phyloP scores from a whole-genome alignment of 2,329 filamentous ascomycete genomes.

The Sporothrix brunneoviolacea region DNA sequence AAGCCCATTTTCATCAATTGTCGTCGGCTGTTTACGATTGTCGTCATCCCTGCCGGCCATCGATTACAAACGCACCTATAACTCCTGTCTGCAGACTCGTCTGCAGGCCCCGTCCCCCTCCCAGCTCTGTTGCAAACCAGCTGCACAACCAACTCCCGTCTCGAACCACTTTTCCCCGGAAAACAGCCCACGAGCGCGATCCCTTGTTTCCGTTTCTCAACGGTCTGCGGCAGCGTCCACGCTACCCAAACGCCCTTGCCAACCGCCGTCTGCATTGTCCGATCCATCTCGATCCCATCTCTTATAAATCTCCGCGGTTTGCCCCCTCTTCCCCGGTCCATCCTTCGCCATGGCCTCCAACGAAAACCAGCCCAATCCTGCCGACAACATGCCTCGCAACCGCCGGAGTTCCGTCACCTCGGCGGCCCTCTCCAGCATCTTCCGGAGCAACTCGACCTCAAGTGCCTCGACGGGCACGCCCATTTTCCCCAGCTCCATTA shows the following conservation, averaged over 20 bases:
- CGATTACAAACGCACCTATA: too few species aligned
- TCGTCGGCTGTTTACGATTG: too few species aligned
- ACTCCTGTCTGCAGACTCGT: too few species aligned
- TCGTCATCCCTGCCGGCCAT: too few species aligned
- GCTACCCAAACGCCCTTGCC: neutral
- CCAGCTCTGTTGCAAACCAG: neutral
- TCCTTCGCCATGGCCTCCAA: constrained; percentile 18
- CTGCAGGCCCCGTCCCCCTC: too few species aligned
- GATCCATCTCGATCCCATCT: too few species aligned
- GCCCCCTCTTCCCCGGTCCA: neutral
- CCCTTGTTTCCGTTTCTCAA: too few species aligned
- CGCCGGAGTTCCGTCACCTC: constrained; percentile 53
- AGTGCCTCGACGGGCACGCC: constrained; percentile 35
- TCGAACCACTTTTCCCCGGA: neutral
- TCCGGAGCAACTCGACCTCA: constrained; percentile 49
- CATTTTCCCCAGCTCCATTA: constrained; percentile 38
- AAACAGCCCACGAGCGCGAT: neutral
- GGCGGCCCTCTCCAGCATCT: constrained; percentile 52
- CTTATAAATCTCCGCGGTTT: neutral
- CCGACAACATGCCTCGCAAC: constrained; percentile 30
- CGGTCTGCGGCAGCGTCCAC: neutral
- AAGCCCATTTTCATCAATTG: too few species aligned
- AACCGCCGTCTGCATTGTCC: neutral
- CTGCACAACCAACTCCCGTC: neutral
- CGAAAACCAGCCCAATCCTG: constrained; percentile 24